These are phyloP conservation scores for Apiotrichum gracile DNA, from an alignment of 1,284 basidiomycete genomes.

Conservation along the genomic window DNA sequence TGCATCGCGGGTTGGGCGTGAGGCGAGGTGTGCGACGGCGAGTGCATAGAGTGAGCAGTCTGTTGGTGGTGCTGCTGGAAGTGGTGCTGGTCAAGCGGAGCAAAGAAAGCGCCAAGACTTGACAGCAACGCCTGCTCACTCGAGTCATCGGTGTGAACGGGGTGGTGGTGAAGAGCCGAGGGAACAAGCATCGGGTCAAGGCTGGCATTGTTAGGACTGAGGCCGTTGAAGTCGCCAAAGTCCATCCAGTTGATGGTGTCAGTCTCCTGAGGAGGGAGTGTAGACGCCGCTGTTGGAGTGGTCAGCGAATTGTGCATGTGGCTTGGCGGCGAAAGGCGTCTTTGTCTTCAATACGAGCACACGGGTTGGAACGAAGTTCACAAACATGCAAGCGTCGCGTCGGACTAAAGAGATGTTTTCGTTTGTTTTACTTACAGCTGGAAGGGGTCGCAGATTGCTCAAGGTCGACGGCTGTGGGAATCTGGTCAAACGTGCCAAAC, in stretches of 20 bases:
- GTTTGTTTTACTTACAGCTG: background rate
- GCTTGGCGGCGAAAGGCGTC: too few relatives aligned
- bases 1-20: background rate
- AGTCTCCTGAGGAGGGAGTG: background rate
- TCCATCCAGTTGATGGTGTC: conserved; percentile 1
- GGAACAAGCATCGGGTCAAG: background rate
- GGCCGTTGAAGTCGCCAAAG: background rate
- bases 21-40: background rate
- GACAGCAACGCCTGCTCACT: background rate
- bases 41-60: background rate
- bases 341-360: too few relatives aligned
- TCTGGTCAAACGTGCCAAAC: background rate
- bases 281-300: background rate
- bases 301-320: too few relatives aligned
- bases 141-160: background rate
- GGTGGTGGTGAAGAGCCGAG: background rate
- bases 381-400: too few relatives aligned
- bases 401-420: too few relatives aligned
- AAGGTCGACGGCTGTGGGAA: background rate
- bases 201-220: background rate
- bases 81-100: background rate
- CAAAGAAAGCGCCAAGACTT: background rate
- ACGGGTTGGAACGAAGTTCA: too few relatives aligned
- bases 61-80: background rate
- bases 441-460: background rate